phyloP scores from a whole-genome alignment of 1,139 yeast species.

The Scheffersomyces titani region DNA sequence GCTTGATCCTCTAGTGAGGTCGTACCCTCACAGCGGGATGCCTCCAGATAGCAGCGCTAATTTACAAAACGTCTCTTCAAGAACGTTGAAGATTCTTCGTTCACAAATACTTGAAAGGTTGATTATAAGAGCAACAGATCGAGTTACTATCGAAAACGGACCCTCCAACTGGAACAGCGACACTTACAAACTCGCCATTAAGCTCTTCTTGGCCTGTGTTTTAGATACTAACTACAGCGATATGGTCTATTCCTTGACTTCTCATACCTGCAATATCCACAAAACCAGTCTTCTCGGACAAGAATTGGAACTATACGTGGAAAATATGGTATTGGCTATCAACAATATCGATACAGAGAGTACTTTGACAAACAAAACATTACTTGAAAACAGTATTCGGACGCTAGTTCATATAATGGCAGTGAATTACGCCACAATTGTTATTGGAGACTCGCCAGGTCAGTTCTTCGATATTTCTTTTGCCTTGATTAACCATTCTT shows the following conservation, averaged over 20 bases:
- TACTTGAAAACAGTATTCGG: constrained; percentile 1
- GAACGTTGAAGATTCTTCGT: not conserved
- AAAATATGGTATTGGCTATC: not conserved
- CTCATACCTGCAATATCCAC: not conserved
- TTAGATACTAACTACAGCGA: not conserved
- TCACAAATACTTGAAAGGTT: not conserved
- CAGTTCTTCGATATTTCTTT: constrained; percentile 11
- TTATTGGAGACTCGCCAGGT: constrained; percentile 20
- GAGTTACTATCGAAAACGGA: not conserved
- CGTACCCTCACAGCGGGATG: constrained; percentile 3
- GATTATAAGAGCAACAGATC: not conserved
- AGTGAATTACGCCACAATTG: constrained; percentile 25
- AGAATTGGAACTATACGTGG: not conserved
- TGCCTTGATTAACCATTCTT: constrained; percentile 33
- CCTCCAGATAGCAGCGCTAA: not conserved
- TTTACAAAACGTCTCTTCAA: not conserved
- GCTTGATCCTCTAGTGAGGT: not conserved
- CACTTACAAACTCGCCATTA: constrained; percentile 3
- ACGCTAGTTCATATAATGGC: constrained; percentile 15
- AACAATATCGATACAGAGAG: not conserved
- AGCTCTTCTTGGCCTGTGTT: not conserved
- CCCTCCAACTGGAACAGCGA: not conserved
- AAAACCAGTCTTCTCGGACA: not conserved
- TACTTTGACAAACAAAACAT: not conserved
- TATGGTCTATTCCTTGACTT: not conserved